These are phyloP conservation scores for Candida coleopterorum DNA, from an alignment of 805 yeast genomes.

Conservation along the genomic window DNA sequence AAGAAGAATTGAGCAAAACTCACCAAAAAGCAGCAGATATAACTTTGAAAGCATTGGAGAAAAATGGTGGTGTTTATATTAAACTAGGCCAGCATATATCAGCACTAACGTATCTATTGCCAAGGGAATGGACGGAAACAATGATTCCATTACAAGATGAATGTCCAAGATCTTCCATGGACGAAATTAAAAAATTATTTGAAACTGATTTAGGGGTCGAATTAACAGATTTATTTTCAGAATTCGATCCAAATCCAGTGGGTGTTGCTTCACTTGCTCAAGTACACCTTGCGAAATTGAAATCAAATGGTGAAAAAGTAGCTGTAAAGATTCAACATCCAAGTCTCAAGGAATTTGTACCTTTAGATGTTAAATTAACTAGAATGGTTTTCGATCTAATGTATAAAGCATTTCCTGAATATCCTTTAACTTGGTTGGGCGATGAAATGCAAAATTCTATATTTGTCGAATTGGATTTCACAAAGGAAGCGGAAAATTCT, in stretches of 20 bases:
- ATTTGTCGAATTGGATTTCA: slow-evolving; percentile 85
- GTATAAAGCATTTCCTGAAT: slow-evolving; percentile 83
- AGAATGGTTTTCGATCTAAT: slow-evolving; percentile 68
- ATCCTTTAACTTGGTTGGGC: slow-evolving; percentile 92
- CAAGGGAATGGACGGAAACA: slow-evolving; percentile 91
- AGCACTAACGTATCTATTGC: slow-evolving; percentile 87
- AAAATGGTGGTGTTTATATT: slow-evolving; percentile 89
- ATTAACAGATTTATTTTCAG: slow-evolving; percentile 59
- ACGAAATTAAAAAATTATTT: slow-evolving; percentile 67
- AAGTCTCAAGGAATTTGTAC: slow-evolving; percentile 77
- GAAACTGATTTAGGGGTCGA: slow-evolving; percentile 56
- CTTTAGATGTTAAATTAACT: slow-evolving; percentile 80
- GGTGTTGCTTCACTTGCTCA: slow-evolving; percentile 98
- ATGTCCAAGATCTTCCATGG: slow-evolving; percentile 77
- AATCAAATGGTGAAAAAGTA: slow-evolving; percentile 55
- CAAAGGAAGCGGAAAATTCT: slow-evolving; percentile 82
- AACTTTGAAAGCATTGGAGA: slow-evolving; percentile 73
- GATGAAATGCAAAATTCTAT: slow-evolving; percentile 87
- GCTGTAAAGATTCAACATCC: slow-evolving; percentile 98
- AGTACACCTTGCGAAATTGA: slow-evolving; percentile 75
- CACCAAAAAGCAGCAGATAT: slow-evolving; percentile 75
- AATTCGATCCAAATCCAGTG: slow-evolving; percentile 69
- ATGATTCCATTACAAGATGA: slow-evolving; percentile 90
- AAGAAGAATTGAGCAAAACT: slow-evolving; percentile 53
- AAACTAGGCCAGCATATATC: slow-evolving; percentile 92